Base-by-base conservation (phyloP, 2,329 filamentous ascomycete genomes). In the Madurella fahalii region DNA sequence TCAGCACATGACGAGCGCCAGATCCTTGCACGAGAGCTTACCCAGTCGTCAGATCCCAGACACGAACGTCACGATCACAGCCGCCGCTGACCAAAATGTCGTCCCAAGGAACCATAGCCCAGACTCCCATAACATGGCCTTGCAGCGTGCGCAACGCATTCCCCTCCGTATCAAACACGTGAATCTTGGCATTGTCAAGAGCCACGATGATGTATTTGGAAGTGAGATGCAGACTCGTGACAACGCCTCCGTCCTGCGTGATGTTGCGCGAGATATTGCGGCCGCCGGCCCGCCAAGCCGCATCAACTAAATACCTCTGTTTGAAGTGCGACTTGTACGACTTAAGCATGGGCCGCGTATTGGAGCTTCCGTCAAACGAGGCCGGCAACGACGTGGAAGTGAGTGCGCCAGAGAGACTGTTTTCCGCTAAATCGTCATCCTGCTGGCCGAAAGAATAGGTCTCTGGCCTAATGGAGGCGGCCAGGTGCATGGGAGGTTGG, bases 81-180 rank as follows among this genome's bases (percentile, higher is more conserved):
- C 94, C 94, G 64, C 94, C 94, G 65, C 91, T 96, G 57, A 99
- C 94, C 58, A 99, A 79, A 50, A 90, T 87, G 69, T 99, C 93
- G 56, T 90, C 93, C 89, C 92, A 96, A 7, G 94, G 94, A 20
- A 99, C 91, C 93, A 99, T 97, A 47, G 94, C 94, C 94, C 94
- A 99, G 17, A 99, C 94, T 40, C 94, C 94, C 94, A 99, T 99
- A 43, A 97, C 89, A 74, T 99, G 94, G 11, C 94, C 94, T 67
- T 94, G 87, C 30, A 99, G 75, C 2, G 90, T 96, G 69, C 91
- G 90, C 64, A 95, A 85, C 60, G 90, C 85, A 63, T 91, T 86
- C 34, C 94, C 94, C 62, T 94, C 84, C 0, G 90, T 92, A 69
- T 97, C 90, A 68, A 97, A 99, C 25, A 99, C 92, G 71, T 99